Conservation (phyloP, 2,329 filamentous ascomycete species). For the Fusarium hostae region DNA sequence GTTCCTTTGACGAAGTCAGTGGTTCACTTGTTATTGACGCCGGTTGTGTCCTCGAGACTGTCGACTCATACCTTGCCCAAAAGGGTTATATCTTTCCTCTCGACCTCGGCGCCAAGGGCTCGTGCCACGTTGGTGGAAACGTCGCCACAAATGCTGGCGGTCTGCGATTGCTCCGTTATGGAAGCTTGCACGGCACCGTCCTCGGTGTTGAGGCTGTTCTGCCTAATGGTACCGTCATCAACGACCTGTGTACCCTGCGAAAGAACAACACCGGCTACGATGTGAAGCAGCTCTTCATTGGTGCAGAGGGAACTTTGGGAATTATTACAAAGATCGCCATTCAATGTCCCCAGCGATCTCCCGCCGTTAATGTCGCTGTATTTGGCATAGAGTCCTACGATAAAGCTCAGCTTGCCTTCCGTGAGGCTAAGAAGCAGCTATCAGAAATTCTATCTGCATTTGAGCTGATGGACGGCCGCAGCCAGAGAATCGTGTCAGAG, state of each 20-base stretch:
- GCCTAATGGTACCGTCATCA: conserved; percentile 89
- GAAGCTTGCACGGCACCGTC: conserved; percentile 92
- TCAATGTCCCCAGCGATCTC: conserved; percentile 85
- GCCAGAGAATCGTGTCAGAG: conserved; percentile 79
- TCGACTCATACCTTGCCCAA: conserved; percentile 86
- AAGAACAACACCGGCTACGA: conserved; percentile 99
- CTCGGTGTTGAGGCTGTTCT: conserved; percentile 93
- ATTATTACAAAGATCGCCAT: conserved; percentile 93
- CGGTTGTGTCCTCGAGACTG: conserved; percentile 89
- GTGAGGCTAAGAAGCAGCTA: conserved; percentile 87
- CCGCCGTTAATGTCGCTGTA: conserved; percentile 93
- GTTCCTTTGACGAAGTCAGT: conserved; percentile 92
- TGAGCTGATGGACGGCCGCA: conserved; percentile 92
- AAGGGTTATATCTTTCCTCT: conserved; percentile 91
- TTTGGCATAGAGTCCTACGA: conserved; percentile 92
- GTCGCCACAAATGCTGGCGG: conserved; percentile 96
- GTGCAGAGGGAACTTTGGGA: conserved; percentile 92
- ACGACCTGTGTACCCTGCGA: conserved; percentile 86
- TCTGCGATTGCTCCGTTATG: conserved; percentile 88
- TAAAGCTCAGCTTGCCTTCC: conserved; percentile 86
- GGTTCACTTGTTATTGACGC: conserved; percentile 91
- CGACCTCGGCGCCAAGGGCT: conserved; percentile 97
- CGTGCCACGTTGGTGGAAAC: conserved; percentile 95
- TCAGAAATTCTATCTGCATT: conserved; percentile 97
- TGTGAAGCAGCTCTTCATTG: conserved; percentile 95